phyloP scores from a whole-genome alignment of 2,329 filamentous ascomycete genomes.

The Fusarium dlaminii region DNA sequence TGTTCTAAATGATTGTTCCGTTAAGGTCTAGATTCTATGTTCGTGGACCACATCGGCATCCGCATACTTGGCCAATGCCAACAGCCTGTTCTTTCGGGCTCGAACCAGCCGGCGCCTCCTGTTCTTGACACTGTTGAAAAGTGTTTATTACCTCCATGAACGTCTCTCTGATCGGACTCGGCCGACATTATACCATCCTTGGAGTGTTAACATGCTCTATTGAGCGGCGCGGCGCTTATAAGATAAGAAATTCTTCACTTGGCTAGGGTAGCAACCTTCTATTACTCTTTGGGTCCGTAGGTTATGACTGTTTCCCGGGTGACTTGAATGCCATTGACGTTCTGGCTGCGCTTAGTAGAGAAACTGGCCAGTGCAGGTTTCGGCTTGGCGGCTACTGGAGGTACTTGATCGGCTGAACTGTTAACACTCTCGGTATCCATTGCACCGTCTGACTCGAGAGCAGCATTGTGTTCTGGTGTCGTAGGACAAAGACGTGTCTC shows the following conservation, averaged over 20 bases:
- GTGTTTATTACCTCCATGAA: not conserved
- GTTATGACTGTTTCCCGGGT: slow-evolving; percentile 40
- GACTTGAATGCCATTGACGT: slow-evolving; percentile 35
- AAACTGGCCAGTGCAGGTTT: slow-evolving; percentile 36
- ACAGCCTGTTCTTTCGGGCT: not conserved
- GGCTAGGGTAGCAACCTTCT: not conserved
- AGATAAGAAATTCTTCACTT: not conserved
- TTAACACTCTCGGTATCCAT: slow-evolving; percentile 39
- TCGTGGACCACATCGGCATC: not conserved
- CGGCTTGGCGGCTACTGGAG: slow-evolving; percentile 13
- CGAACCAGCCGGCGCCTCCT: not conserved
- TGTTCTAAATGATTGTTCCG: not conserved
- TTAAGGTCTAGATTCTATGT: not conserved
- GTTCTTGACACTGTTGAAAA: not conserved
- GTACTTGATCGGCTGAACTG: slow-evolving; percentile 22
- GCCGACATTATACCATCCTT: not conserved
- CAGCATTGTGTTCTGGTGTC: slow-evolving; percentile 6
- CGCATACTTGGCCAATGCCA: not conserved
- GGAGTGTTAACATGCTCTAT: not conserved
- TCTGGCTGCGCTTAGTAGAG: slow-evolving; percentile 23
- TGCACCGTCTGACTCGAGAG: slow-evolving; percentile 14
- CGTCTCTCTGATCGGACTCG: not conserved
- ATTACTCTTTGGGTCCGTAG: slow-evolving; percentile 25
- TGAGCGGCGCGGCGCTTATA: slow-evolving; percentile 23
- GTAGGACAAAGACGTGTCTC: slow-evolving; percentile 36